These are phyloP conservation scores for Dothideomycetidae sp. DNA, from an alignment of 2,329 filamentous ascomycete genomes.

Conservation along the genomic window DNA sequence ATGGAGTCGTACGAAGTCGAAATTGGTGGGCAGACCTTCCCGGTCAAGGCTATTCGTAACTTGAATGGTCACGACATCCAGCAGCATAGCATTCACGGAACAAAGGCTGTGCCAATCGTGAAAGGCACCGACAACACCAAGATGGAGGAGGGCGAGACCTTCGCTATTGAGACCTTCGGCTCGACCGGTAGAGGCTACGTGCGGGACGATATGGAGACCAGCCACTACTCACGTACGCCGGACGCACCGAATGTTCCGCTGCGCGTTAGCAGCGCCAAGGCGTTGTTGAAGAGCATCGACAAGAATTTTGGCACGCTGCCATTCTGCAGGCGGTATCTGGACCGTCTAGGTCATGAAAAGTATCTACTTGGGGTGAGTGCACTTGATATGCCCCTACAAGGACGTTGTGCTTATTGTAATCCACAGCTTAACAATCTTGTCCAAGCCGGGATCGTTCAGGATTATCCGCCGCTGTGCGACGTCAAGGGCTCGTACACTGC, in stretches of 20 bases:
- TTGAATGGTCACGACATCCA: constrained; percentile 42
- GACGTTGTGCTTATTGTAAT: constrained; percentile 8
- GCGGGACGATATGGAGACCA: constrained; percentile 31
- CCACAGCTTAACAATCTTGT: constrained; percentile 45
- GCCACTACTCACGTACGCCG: constrained; percentile 23
- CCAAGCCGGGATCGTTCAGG: constrained; percentile 42
- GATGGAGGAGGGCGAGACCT: constrained; percentile 46
- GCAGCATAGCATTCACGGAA: constrained; percentile 42
- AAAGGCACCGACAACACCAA: constrained; percentile 36
- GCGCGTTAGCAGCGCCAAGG: constrained; percentile 39
- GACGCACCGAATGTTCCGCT: constrained; percentile 26
- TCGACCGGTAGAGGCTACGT: constrained; percentile 38
- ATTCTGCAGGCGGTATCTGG: constrained; percentile 48
- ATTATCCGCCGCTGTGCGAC: constrained; percentile 43
- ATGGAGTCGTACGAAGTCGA: constrained; percentile 50
- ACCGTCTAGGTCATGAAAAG: constrained; percentile 45
- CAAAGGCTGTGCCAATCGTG: constrained; percentile 42
- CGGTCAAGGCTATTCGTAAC: constrained; percentile 41
- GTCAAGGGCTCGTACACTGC: constrained; percentile 47
- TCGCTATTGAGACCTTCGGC: constrained; percentile 46
- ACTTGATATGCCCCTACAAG: not conserved
- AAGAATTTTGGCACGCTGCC: constrained; percentile 49
- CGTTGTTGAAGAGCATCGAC: constrained; percentile 43
- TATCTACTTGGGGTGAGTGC: constrained; percentile 43
- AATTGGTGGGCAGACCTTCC: constrained; percentile 37